Base-by-base conservation (phyloP, 306 rosid genomes). In the Acmispon strigosus region DNA sequence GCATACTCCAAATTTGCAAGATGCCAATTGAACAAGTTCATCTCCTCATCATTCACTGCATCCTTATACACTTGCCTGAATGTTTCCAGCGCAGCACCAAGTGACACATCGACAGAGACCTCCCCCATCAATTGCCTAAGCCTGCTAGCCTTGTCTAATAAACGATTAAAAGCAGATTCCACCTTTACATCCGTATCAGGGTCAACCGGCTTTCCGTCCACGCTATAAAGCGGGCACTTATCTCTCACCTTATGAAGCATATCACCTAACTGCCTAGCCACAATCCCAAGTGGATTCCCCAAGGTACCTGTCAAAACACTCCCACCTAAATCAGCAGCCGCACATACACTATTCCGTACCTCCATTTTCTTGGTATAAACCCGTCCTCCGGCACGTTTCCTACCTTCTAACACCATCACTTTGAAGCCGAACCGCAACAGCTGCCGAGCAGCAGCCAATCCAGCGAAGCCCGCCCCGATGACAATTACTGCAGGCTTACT, bases 271-370 rank as follows among this genome's bases (percentile, higher is more conserved):
- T 94, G 97, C 78, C 87, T 63, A 8, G 91, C 97, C 60, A 94
- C 80, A 80, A 94, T 94, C 71, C 97, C 96, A 37, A 94, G 96
- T 5, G 96, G 98, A 56, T 94, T 94, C 66, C 98, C 96, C 15
- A 83, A 78, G 4, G 96, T 94, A 71, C 98, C 98, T 0, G 96
- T 94, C 87, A 94, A 82, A 81, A 94, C 98, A 83, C 96, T 94
- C 20, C 98, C 96, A n/a, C 97, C 98, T 70, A 94, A 87, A 66
- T 94, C 98, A 4, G 96, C 98, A 2, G 94, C 98, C 4, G 97
- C 98, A 52, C 73, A 72, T 7, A 85, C 70, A 87, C 96, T 84
- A 82, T 76, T 90, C 66, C 95, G 97, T 70, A 88, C 97, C 80
- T 90, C 98, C 97, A 94, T 90, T 78, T 87, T 94, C 91, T 90